Evolutionary conservation across 73 alveolate genomes (phyloP).

Genomic region (Urostyla sp.): DNA sequence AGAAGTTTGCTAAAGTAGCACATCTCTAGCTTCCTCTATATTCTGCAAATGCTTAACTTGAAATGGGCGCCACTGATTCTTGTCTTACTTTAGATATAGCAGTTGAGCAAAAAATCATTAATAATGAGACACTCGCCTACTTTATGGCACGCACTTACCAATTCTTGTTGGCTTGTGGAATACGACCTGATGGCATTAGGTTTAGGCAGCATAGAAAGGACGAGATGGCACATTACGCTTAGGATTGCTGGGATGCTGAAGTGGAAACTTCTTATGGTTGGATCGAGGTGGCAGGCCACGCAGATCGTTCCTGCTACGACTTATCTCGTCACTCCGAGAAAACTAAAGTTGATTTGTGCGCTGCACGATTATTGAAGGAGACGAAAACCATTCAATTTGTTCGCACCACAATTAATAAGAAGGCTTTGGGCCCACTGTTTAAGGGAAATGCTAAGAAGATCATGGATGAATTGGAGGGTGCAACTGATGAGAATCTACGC

Average conservation of each 20-base stretch:
- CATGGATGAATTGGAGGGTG: constrained; percentile 79
- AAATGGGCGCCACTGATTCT: constrained; percentile 19
- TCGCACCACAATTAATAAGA: constrained; percentile 80
- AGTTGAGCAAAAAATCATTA: constrained; percentile 84
- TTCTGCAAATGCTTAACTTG: constrained; percentile 75
- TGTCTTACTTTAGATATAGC: constrained; percentile 91
- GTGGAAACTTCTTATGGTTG: constrained; percentile 98
- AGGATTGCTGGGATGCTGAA: constrained; percentile 99
- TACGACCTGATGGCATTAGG: constrained; percentile 90
- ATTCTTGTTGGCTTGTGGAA: constrained; percentile 89
- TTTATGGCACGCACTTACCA: constrained; percentile 95
- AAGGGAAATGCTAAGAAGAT: constrained; percentile 88
- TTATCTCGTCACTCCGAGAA: constrained; percentile 90
- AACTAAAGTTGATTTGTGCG: constrained; percentile 86
- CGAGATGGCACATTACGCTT: constrained; percentile 99
- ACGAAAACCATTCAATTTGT: constrained; percentile 83
- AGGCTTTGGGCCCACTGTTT: constrained; percentile 80
- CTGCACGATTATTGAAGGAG: constrained; percentile 89
- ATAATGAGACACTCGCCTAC: constrained; percentile 98
- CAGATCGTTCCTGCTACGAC: constrained; percentile 98
- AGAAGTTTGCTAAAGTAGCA: constrained; percentile 84
- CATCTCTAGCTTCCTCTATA: constrained; percentile 89
- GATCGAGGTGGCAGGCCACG: constrained; percentile 99
- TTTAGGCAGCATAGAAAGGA: constrained; percentile 97
- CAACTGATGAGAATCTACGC: constrained; percentile 83